Percentiles rank a stretch among this genome's conserved stretches.
Conservation (phyloP, 768 basidiomycete species). For the Auricularia cornea region DNA sequence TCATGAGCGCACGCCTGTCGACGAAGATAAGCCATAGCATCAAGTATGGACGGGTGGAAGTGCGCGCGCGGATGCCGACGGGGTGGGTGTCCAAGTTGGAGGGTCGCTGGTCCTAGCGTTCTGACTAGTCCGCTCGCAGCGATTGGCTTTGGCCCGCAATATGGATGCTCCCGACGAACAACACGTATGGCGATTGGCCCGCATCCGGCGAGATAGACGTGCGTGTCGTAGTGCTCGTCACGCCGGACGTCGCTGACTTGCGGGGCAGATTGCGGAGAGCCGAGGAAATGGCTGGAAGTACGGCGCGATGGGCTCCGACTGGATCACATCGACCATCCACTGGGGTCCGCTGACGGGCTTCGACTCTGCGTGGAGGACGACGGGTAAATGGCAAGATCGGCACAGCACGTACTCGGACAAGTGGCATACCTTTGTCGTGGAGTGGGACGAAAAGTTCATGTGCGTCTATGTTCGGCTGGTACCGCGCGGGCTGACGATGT, state of each 20-base stretch:
- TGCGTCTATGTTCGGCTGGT: neutral
- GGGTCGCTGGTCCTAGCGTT: slow-evolving; percentile 15
- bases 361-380: slow-evolving; percentile 35
- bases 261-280: slow-evolving; percentile 43
- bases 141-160: slow-evolving; percentile 56
- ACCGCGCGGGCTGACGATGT: neutral
- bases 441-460: slow-evolving; percentile 32
- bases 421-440: slow-evolving; percentile 29
- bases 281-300: slow-evolving; percentile 55
- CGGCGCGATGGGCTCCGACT: slow-evolving; percentile 56
- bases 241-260: neutral
- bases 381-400: slow-evolving; percentile 23
- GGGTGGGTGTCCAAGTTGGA: slow-evolving; percentile 1
- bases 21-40: slow-evolving; percentile 36
- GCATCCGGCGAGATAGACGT: slow-evolving; percentile 29
- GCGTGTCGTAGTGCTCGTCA: slow-evolving; percentile 4
- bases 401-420: slow-evolving; percentile 21
- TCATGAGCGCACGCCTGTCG: slow-evolving; percentile 27
- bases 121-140: neutral
- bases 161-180: slow-evolving; percentile 70
- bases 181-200: slow-evolving; percentile 48
- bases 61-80: slow-evolving; percentile 27
- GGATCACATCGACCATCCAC: slow-evolving; percentile 55
- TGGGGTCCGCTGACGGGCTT: slow-evolving; percentile 61
- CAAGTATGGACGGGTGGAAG: slow-evolving; percentile 30